Base-by-base conservation (phyloP, 306 rosid genomes). In the Glycine soja region DNA sequence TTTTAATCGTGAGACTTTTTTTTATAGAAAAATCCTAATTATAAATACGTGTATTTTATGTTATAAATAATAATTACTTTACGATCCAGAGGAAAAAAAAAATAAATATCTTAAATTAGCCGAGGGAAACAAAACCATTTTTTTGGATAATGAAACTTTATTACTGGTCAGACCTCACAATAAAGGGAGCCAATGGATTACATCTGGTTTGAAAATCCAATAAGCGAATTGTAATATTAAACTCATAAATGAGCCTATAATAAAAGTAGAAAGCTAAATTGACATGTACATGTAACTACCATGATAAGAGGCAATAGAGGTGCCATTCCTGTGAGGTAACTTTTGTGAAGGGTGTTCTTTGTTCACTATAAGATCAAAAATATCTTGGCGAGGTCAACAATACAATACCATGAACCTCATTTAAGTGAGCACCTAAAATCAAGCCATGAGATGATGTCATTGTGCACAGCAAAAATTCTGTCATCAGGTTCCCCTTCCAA, bases 401-500 rank as follows among this genome's bases (percentile, higher is more conserved):
- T 43, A 43, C 62, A 36, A 54, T n/a, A 47, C 36, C 42, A 66
- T 51, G 69, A 63, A 50, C 42, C 19, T 76, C 74, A 72, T 18
- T 52, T 62, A 73, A 80, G 65, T 34, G 75, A 81, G 84, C 85
- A 76, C 57, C 89, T 88, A 32, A 77, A 83, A 74, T 92, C 95
- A 54, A 94, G 91, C 97, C 98, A 92, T 14, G 85, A 70, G 82
- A 91, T 85, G 79, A 94, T 91, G 85, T 94, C 98, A 70, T 86
- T 56, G 63, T 91, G 94, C 16, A 86, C 88, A 30, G 83, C 70
- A 52, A 81, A 84, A 72, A 94, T 92, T 85, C 84, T 89, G 61
- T 88, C 94, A 86, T 94, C 97, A 4, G 97, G 88, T 86, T 94
- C 98, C 46, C 98, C 97, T 89, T 94, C 97, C 70, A 94, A 88